Evolutionary conservation across 192 early-diverging fungal genomes (phyloP).

Genomic region (Coemansia aciculifera): DNA sequence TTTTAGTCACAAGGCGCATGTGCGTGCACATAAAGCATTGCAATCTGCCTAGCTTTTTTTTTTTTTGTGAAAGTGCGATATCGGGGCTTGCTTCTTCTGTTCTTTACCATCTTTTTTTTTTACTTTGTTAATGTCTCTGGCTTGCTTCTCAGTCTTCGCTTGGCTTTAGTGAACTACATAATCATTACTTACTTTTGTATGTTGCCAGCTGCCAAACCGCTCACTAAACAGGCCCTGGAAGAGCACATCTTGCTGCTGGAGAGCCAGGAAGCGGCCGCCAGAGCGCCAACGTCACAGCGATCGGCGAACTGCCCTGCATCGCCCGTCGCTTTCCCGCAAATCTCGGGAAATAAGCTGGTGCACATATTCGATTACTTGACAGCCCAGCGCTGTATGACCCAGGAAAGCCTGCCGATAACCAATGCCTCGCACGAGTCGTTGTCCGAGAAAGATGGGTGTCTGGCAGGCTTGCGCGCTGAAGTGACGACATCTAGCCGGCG

Average conservation of each 20-base stretch:
- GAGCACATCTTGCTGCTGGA: slow-evolving; percentile 17
- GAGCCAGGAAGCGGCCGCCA: slow-evolving; percentile 10
- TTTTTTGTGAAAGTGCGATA: neutral
- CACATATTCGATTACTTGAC: slow-evolving; percentile 37
- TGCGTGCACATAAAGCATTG: neutral
- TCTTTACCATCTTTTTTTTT: neutral
- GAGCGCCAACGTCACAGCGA: neutral
- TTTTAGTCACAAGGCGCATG: neutral
- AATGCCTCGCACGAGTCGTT: slow-evolving; percentile 9
- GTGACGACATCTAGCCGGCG: slow-evolving; percentile 7
- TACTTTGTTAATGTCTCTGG: neutral
- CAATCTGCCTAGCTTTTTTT: slow-evolving; percentile 9
- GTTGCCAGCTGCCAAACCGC: slow-evolving; percentile 14
- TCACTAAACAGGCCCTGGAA: slow-evolving; percentile 32
- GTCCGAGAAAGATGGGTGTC: neutral
- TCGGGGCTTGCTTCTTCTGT: slow-evolving; percentile 6
- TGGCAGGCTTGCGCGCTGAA: neutral
- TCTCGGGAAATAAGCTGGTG: slow-evolving; percentile 32
- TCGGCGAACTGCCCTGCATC: slow-evolving; percentile 5
- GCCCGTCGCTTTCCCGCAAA: slow-evolving; percentile 11
- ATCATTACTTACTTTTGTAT: neutral
- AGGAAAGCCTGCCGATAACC: slow-evolving; percentile 26
- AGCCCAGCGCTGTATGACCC: slow-evolving; percentile 29
- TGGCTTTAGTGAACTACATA: neutral
- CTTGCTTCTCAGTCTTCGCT: neutral